phyloP scores from a whole-genome alignment of 768 basidiomycete species.

The Chalciporus pseudorubinellus region DNA sequence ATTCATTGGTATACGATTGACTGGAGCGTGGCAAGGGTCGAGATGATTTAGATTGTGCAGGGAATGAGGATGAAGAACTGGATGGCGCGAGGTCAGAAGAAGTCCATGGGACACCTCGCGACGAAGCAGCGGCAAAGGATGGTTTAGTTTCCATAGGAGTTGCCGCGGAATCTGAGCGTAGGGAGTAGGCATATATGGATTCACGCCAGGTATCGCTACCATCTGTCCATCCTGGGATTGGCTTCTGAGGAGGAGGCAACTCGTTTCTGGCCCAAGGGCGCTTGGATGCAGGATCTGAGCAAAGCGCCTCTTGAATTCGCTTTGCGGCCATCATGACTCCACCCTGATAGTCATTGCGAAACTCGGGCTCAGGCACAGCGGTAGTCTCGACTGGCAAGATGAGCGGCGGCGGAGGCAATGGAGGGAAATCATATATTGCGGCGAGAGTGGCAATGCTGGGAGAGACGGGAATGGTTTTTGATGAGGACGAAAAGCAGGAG shows the following conservation, averaged over 20 bases:
- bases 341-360: slow-evolving; percentile 45
- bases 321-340: slow-evolving; percentile 72
- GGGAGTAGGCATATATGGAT: slow-evolving; percentile 52
- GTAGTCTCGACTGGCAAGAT: slow-evolving; percentile 27
- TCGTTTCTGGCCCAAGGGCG: slow-evolving; percentile 33
- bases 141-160: slow-evolving; percentile 30
- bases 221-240: slow-evolving; percentile 69
- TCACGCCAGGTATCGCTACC: slow-evolving; percentile 67
- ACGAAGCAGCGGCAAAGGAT: slow-evolving; percentile 51
- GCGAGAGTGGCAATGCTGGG: slow-evolving; percentile 39
- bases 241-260: slow-evolving; percentile 37
- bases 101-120: slow-evolving; percentile 50
- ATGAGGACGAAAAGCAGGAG: slow-evolving; percentile 29
- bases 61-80: slow-evolving; percentile 26
- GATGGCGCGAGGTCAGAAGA: slow-evolving; percentile 29
- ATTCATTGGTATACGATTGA: slow-evolving; percentile 41
- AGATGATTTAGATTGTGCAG: slow-evolving; percentile 20
- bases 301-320: slow-evolving; percentile 49
- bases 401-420: slow-evolving; percentile 53
- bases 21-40: slow-evolving; percentile 28
- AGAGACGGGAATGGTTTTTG: slow-evolving; percentile 18
- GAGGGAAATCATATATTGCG: slow-evolving; percentile 45
- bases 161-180: slow-evolving; percentile 38
- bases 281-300: slow-evolving; percentile 40
- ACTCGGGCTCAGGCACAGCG: slow-evolving; percentile 26